Evolutionary conservation across 257 asterid genomes (phyloP).

Genomic region (Paraleonurus japonicus): DNA sequence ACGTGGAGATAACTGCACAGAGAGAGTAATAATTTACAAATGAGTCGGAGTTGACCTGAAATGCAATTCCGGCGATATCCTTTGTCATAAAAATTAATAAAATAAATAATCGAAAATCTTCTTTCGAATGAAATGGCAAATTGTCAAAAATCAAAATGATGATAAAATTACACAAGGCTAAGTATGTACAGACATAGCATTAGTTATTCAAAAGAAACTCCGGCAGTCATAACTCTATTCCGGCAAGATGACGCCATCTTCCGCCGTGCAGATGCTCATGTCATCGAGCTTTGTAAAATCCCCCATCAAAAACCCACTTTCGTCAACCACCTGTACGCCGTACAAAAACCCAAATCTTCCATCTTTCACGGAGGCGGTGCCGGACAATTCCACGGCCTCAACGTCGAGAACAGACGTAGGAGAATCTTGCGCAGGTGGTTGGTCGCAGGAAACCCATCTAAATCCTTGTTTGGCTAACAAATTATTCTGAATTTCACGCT

Average conservation of each 20-base stretch:
- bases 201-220: background rate
- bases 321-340: constrained; percentile 35
- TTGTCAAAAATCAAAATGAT: background rate
- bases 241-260: constrained; percentile 8
- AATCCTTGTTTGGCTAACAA: constrained; percentile 16
- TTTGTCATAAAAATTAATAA: background rate
- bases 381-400: constrained; percentile 19
- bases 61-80: background rate
- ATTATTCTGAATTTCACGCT: constrained; percentile 28
- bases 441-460: constrained; percentile 18
- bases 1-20: no score
- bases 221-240: no score
- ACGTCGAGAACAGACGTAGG: constrained; percentile 32
- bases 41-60: background rate
- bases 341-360: constrained; percentile 20
- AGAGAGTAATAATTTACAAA: no score
- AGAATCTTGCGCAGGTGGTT: constrained; percentile 16
- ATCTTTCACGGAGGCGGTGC: constrained; percentile 19
- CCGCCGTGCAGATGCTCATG: constrained; percentile 32
- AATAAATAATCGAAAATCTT: background rate
- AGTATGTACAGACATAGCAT: background rate
- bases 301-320: constrained; percentile 36
- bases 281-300: constrained; percentile 43
- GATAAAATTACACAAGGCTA: background rate
- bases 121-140: background rate